These are phyloP conservation scores for Alternaria arborescens DNA, from an alignment of 2,329 filamentous ascomycete genomes.

Conservation along the genomic window DNA sequence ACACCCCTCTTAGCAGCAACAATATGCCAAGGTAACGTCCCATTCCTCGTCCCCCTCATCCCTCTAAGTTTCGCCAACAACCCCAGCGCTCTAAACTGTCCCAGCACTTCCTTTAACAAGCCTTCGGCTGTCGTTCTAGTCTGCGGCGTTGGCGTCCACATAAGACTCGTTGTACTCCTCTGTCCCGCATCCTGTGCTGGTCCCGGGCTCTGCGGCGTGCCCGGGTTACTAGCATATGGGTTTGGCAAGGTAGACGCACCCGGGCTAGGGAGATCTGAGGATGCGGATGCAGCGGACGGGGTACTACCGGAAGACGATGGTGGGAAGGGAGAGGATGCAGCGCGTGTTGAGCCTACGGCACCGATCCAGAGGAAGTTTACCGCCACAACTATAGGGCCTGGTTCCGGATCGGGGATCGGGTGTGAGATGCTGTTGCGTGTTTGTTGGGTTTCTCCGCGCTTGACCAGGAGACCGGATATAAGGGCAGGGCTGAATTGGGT, in stretches of 20 bases:
- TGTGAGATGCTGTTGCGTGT: constrained; percentile 21
- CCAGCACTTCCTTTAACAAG: constrained; percentile 74
- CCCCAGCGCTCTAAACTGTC: constrained; percentile 72
- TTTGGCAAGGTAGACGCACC: constrained; percentile 14
- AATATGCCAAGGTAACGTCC: constrained; percentile 79
- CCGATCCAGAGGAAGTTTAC: constrained; percentile 59
- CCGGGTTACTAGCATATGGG: constrained; percentile 10
- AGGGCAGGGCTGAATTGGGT: constrained; percentile 49
- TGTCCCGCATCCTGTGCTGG: constrained; percentile 8
- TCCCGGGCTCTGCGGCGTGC: constrained; percentile 18
- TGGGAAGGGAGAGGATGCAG: constrained; percentile 38
- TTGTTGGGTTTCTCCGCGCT: constrained; percentile 45
- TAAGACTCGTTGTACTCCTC: constrained; percentile 39
- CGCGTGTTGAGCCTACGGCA: constrained; percentile 50
- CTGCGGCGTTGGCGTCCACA: constrained; percentile 46
- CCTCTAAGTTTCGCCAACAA: constrained; percentile 73
- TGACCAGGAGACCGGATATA: constrained; percentile 55
- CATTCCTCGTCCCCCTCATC: constrained; percentile 65
- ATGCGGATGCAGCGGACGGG: constrained; percentile 2
- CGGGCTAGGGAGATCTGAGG: constrained; percentile 35
- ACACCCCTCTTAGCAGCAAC: constrained; percentile 75
- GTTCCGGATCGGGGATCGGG: constrained; percentile 32
- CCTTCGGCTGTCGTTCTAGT: constrained; percentile 60
- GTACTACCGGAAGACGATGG: neutral
- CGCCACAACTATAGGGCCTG: constrained; percentile 48